Evolutionary conservation across 768 basidiomycete genomes (phyloP).

Genomic region (Mrakia frigida): DNA sequence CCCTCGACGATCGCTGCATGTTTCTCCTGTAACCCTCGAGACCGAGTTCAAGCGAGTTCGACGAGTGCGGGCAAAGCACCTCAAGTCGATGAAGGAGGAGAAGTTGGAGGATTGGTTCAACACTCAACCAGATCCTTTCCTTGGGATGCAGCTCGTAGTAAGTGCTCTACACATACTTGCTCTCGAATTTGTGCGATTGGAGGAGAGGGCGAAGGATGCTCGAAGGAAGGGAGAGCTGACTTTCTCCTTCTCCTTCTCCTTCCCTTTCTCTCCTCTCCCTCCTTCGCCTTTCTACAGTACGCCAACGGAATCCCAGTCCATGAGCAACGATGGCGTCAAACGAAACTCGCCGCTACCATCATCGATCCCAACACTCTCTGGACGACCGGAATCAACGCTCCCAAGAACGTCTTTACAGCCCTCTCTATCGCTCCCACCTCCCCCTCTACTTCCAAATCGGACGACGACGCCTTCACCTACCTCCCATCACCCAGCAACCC

Average conservation of each 20-base stretch:
- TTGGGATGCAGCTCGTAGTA: conserved; percentile 16
- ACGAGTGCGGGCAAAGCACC: neutral
- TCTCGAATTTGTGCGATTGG: neutral
- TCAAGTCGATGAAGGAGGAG: neutral
- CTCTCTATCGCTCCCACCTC: neutral
- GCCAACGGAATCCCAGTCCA: conserved; percentile 28
- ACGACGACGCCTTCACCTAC: conserved; percentile 34
- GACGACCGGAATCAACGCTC: conserved; percentile 23
- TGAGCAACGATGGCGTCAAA: conserved; percentile 32
- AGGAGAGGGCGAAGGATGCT: neutral
- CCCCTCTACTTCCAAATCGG: conserved; percentile 18
- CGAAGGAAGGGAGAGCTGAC: conserved; percentile 10
- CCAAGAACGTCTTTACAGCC: conserved; percentile 26
- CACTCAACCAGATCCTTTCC: conserved; percentile 21
- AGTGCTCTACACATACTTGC: neutral
- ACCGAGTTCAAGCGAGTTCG: neutral
- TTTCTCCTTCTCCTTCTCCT: neutral
- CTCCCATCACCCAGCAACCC: neutral
- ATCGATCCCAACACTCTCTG: conserved; percentile 30
- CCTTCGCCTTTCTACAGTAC: neutral
- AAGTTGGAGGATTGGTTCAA: conserved; percentile 14
- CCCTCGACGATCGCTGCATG: neutral
- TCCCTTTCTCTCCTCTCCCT: neutral
- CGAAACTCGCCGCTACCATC: conserved; percentile 25
- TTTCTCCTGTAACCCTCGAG: neutral